phyloP scores from a whole-genome alignment of 441 rosid genomes.

The Populus tomentosa region DNA sequence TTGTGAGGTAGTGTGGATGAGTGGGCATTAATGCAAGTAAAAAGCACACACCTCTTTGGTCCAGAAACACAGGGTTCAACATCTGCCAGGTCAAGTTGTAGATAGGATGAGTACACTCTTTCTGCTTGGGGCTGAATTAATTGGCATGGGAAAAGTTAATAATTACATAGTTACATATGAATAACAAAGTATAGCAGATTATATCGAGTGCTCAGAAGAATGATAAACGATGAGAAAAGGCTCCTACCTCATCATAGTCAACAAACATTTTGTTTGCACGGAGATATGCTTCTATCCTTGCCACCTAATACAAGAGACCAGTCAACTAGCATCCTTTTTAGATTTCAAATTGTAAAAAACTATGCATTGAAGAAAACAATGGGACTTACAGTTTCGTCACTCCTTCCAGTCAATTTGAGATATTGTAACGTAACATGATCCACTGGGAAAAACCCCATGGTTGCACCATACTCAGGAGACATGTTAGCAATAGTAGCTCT shows the following conservation, averaged over 20 bases:
- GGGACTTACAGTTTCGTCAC: conserved; percentile 85
- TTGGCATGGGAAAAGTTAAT: neutral
- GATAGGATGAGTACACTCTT: conserved; percentile 84
- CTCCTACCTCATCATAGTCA: conserved; percentile 78
- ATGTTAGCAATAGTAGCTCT: conserved; percentile 99
- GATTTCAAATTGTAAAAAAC: conserved; percentile 10
- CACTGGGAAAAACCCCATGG: conserved; percentile 99
- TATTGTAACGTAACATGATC: conserved; percentile 95
- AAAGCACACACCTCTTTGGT: conserved; percentile 76
- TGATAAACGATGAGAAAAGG: neutral
- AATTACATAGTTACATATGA: neutral
- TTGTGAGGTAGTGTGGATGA: neutral
- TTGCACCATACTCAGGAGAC: conserved; percentile 99
- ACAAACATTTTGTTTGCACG: conserved; percentile 97
- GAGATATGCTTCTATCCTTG: conserved; percentile 91
- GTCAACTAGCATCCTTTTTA: conserved; percentile 20
- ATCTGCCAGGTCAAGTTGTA: conserved; percentile 63
- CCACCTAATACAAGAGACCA: conserved; percentile 44
- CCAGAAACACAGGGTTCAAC: conserved; percentile 98
- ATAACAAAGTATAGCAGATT: neutral
- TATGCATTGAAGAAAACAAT: neutral
- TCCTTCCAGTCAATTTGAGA: conserved; percentile 97
- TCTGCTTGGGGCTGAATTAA: conserved; percentile 86
- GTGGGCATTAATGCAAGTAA: neutral
- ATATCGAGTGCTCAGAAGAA: neutral